These are phyloP conservation scores for Fusarium transvaalense DNA, from an alignment of 2,329 filamentous ascomycete species.

Conservation along the genomic window DNA sequence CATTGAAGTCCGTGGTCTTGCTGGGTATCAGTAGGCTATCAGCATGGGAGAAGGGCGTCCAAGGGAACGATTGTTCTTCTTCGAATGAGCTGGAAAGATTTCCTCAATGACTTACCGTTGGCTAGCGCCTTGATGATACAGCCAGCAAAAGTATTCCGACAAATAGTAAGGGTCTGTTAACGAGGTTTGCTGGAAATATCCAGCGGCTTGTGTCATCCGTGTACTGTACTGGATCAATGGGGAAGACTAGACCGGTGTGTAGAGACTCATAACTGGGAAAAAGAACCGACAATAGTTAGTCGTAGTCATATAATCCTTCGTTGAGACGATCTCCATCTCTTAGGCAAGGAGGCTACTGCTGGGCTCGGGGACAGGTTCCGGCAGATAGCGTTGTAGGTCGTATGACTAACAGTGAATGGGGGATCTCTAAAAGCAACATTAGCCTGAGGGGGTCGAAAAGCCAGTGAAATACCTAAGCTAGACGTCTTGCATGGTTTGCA, in stretches of 20 bases:
- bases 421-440: not conserved
- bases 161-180: slow-evolving; percentile 19
- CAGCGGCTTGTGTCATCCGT: slow-evolving; percentile 19
- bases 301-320: not conserved
- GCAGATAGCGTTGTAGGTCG: not conserved
- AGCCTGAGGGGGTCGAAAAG: not conserved
- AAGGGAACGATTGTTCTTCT: slow-evolving; percentile 5
- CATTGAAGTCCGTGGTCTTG: not conserved
- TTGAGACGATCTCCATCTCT: slow-evolving; percentile 7
- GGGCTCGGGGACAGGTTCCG: slow-evolving; percentile 8
- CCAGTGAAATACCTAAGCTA: not conserved
- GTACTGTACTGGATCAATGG: slow-evolving; percentile 1
- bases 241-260: not conserved
- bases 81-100: not conserved
- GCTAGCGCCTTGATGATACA: slow-evolving; percentile 7
- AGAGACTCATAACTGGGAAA: slow-evolving; percentile 11
- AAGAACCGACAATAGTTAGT: slow-evolving; percentile 17
- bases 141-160: not conserved
- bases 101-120: not conserved
- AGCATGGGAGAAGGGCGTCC: not conserved
- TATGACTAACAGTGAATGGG: slow-evolving; percentile 5
- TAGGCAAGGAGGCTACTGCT: slow-evolving; percentile 12
- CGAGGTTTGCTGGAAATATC: slow-evolving; percentile 16
- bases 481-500: not conserved
- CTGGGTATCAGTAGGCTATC: not conserved